Conservation (phyloP, 2,329 filamentous ascomycete species). For the Diplodia scrobiculata region DNA sequence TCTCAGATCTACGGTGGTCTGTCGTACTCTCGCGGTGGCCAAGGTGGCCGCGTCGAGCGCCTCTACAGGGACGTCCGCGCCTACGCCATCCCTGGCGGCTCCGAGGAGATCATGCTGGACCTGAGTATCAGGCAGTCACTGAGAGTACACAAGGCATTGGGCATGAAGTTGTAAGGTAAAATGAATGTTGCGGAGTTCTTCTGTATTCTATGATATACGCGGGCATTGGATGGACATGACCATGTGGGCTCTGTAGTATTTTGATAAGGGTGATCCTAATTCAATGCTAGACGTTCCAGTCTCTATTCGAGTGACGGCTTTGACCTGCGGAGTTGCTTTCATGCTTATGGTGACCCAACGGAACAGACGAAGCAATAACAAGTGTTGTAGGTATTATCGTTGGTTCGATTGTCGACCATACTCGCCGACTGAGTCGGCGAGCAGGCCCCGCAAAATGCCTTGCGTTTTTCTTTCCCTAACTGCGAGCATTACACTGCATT, state of each 20-base stretch:
- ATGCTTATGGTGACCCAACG: too few species aligned
- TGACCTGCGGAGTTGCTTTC: neutral
- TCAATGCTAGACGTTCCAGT: neutral
- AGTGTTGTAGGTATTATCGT: too few species aligned
- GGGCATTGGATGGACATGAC: neutral
- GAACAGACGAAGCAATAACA: too few species aligned
- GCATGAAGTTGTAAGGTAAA: constrained; percentile 83
- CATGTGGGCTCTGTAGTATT: neutral
- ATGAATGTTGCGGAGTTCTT: neutral
- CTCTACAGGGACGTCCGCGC: constrained; percentile 93
- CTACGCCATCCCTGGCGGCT: constrained; percentile 91
- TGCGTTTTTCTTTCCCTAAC: too few species aligned
- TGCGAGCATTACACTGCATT: too few species aligned
- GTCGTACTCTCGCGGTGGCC: constrained; percentile 87
- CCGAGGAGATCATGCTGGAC: constrained; percentile 98
- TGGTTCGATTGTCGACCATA: too few species aligned
- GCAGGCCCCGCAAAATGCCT: too few species aligned
- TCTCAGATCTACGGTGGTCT: constrained; percentile 96
- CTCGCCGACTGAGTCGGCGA: too few species aligned
- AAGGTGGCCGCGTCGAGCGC: constrained; percentile 92
- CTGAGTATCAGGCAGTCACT: constrained; percentile 88
- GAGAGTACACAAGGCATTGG: constrained; percentile 83
- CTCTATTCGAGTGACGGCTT: neutral
- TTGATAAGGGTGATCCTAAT: neutral
- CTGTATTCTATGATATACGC: constrained; percentile 14